Percentiles rank a stretch among this genome's conserved stretches.
Conservation (phyloP, 768 basidiomycete genomes). For the Collybiopsis confluens region DNA sequence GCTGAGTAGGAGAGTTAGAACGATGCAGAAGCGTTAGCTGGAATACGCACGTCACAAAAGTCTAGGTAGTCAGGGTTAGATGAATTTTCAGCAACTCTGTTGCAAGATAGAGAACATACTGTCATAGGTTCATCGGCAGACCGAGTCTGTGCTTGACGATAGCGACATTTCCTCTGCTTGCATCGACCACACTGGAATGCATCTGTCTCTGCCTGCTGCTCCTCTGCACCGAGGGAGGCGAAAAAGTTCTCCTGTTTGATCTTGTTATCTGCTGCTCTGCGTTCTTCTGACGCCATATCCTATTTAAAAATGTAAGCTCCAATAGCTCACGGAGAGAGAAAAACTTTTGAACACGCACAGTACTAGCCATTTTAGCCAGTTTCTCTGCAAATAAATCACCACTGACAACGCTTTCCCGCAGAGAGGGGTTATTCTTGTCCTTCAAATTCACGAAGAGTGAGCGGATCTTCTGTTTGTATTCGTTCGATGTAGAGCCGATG, state of each 20-base stretch:
- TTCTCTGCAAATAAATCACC: constrained; percentile 70
- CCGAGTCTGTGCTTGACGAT: constrained; percentile 94
- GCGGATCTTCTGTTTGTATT: constrained; percentile 79
- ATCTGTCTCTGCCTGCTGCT: constrained; percentile 91
- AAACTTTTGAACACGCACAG: constrained; percentile 41
- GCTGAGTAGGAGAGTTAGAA: constrained; percentile 23
- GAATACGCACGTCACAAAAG: constrained; percentile 74
- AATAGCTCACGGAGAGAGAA: background rate
- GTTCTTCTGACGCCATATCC: constrained; percentile 96
- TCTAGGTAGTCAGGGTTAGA: constrained; percentile 51
- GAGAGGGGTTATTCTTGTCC: constrained; percentile 86
- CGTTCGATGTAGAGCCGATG: constrained; percentile 36
- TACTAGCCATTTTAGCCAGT: constrained; percentile 77
- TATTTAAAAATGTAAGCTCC: constrained; percentile 21
- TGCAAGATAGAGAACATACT: constrained; percentile 41
- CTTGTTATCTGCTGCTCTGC: constrained; percentile 77
- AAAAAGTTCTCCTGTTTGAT: constrained; percentile 85
- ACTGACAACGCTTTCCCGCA: constrained; percentile 81
- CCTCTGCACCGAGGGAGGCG: constrained; percentile 85
- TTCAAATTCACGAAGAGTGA: constrained; percentile 91
- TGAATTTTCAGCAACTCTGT: too few relatives aligned
- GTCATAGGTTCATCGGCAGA: constrained; percentile 99
- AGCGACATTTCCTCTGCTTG: constrained; percentile 86
- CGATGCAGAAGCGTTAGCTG: too few relatives aligned
- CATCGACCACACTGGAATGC: constrained; percentile 96